Conservation (phyloP, 1,284 basidiomycete genomes). For the Fomitopsis pinicola region DNA sequence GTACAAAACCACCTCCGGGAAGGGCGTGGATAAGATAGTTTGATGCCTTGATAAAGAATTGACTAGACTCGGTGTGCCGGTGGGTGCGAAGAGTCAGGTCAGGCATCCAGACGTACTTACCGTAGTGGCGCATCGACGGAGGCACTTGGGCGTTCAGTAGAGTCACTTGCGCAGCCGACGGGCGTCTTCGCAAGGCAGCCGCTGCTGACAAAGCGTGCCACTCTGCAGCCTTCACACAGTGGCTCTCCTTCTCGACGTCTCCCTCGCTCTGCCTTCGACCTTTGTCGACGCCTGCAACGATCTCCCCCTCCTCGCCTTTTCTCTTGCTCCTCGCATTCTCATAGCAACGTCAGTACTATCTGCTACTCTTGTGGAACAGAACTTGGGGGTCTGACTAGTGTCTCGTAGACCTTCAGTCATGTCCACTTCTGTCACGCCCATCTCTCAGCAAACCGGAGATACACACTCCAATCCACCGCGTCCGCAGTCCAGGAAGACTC, state of each 20-base stretch:
- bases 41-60: too few species aligned
- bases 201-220: constrained; percentile 2
- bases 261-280: neutral
- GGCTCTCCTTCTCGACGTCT: neutral
- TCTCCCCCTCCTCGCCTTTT: neutral
- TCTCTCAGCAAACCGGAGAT: neutral
- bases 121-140: too few species aligned
- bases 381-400: neutral
- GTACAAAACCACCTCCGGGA: too few species aligned
- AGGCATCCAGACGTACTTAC: too few species aligned
- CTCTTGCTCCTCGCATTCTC: neutral
- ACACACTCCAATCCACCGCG: neutral
- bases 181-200: neutral
- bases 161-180: neutral
- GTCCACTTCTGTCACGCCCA: neutral
- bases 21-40: too few species aligned
- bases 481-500: constrained; percentile 28
- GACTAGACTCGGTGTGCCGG: too few species aligned
- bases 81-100: too few species aligned
- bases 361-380: neutral
- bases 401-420: neutral
- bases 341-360: neutral
- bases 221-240: neutral
- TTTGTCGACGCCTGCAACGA: neutral
- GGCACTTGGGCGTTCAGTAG: neutral